Conservation (phyloP, 2,329 filamentous ascomycete genomes). For the Seiridium cupressi region DNA sequence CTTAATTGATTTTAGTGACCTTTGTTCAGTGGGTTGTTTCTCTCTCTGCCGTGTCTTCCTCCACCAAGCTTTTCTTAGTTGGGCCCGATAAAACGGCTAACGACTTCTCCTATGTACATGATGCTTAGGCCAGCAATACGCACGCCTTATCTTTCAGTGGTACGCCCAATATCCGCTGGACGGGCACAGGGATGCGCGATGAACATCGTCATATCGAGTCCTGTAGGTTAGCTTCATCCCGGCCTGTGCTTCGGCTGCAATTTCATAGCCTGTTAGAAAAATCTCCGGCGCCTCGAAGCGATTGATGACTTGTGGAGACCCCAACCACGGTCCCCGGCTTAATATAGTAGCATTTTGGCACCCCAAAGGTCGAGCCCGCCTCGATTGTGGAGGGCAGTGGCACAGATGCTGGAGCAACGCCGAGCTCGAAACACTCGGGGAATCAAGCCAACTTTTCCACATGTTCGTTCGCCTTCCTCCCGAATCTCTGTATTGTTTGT, state of each 20-base stretch:
- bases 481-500: not conserved
- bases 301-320: not conserved
- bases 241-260: not conserved
- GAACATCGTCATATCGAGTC: not conserved
- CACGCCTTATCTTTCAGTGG: no score
- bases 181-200: not conserved
- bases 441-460: constrained; percentile 1
- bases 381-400: constrained; percentile 2
- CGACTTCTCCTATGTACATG: no score
- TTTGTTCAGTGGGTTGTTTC: not conserved
- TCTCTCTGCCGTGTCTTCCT: not conserved
- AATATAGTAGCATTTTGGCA: not conserved
- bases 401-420: not conserved
- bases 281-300: not conserved
- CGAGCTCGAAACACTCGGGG: constrained; percentile 5
- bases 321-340: constrained; percentile 4
- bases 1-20: not conserved
- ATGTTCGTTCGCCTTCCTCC: not conserved
- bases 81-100: no score
- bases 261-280: not conserved
- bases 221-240: not conserved
- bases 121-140: no score
- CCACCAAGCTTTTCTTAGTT: no score
- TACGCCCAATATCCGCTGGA: no score
- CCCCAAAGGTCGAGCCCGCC: constrained; percentile 1